Evolutionary conservation across 306 rosid species (phyloP).

Genomic region (Begonia masoniana): DNA sequence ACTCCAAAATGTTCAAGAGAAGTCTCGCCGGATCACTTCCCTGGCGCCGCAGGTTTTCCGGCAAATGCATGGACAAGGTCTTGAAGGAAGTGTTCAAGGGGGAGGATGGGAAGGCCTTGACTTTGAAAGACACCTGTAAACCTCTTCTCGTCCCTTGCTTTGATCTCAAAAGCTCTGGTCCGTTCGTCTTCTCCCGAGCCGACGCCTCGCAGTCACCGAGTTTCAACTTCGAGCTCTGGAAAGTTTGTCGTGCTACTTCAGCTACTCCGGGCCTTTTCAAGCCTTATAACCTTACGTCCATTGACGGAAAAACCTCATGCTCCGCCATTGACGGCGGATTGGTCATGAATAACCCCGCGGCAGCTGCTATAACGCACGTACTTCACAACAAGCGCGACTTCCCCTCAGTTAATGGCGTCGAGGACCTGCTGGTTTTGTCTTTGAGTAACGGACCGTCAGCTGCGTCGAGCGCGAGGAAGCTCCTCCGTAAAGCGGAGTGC

Average conservation of each 20-base stretch:
- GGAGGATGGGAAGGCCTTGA: constrained; percentile 39
- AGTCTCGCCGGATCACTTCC: constrained; percentile 24
- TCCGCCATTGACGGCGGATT: constrained; percentile 83
- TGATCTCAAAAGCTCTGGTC: constrained; percentile 83
- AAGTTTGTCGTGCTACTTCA: constrained; percentile 89
- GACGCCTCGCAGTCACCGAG: constrained; percentile 77
- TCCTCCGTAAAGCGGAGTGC: constrained; percentile 25
- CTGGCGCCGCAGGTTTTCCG: constrained; percentile 43
- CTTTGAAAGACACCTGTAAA: constrained; percentile 73
- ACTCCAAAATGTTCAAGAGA: constrained; percentile 33
- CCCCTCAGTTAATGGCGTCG: constrained; percentile 63
- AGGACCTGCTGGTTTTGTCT: constrained; percentile 71
- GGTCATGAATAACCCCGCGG: constrained; percentile 91
- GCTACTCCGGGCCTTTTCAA: constrained; percentile 69
- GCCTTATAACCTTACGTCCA: constrained; percentile 54
- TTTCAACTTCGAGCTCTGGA: constrained; percentile 85
- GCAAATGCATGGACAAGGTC: constrained; percentile 51
- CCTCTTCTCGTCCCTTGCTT: constrained; percentile 86
- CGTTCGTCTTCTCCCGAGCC: constrained; percentile 86
- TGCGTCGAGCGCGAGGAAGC: constrained; percentile 11
- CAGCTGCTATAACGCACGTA: constrained; percentile 86
- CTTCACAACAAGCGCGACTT: constrained; percentile 85
- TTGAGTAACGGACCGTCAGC: constrained; percentile 54
- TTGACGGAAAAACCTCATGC: constrained; percentile 69
- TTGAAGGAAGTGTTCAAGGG: constrained; percentile 41